Percentiles rank a stretch among this genome's conserved stretches.
These are phyloP conservation scores for Primulina eburnea DNA, from an alignment of 257 asterid species.

Conservation along the genomic window DNA sequence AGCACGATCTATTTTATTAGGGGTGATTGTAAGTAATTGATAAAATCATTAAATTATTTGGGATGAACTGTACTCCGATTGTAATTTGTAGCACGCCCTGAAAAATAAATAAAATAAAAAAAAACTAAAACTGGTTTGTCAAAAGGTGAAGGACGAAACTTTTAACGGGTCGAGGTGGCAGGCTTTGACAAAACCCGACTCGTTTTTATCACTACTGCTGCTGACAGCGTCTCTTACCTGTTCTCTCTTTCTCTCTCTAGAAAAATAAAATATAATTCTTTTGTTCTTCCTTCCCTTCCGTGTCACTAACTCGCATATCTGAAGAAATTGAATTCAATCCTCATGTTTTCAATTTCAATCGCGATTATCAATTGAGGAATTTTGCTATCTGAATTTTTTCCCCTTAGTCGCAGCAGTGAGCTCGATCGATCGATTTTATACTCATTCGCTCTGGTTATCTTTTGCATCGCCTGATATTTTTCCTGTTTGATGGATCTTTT, in stretches of 20 bases:
- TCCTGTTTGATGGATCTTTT: slow-evolving; percentile 37
- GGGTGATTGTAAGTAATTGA: too few species aligned
- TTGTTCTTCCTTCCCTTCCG: not conserved
- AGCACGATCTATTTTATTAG: too few species aligned
- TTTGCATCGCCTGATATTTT: slow-evolving; percentile 11
- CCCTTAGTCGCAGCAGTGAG: slow-evolving; percentile 7
- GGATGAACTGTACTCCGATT: too few species aligned
- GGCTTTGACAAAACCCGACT: not conserved
- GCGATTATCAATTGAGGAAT: not conserved
- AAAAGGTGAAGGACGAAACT: too few species aligned
- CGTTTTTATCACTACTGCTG: not conserved
- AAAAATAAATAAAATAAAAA: too few species aligned
- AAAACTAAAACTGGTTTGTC: too few species aligned
- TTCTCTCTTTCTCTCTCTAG: not conserved
- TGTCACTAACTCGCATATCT: not conserved
- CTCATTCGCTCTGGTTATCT: slow-evolving; percentile 2
- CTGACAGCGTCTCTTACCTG: not conserved
- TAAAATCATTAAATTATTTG: too few species aligned
- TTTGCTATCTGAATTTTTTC: not conserved
- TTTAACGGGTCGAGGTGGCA: not conserved
- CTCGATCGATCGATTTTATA: slow-evolving; percentile 23
- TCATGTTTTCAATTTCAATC: slow-evolving; percentile 7
- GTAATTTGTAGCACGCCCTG: too few species aligned
- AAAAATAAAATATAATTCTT: too few species aligned
- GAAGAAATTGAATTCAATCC: slow-evolving; percentile 23